Conservation (phyloP, 1,284 basidiomycete species). For the Ceratobasidium theobromae region DNA sequence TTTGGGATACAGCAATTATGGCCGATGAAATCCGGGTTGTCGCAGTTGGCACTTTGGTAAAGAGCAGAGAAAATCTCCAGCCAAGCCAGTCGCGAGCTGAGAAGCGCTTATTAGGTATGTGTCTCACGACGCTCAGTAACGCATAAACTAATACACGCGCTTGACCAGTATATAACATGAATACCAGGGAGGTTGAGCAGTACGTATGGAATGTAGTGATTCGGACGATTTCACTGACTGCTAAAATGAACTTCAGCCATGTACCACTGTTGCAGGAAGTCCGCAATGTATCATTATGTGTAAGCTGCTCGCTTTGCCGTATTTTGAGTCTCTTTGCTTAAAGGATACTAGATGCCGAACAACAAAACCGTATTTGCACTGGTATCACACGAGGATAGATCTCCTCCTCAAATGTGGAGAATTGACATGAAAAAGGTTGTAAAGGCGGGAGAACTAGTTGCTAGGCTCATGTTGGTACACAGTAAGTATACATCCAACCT, state of each 20-base stretch:
- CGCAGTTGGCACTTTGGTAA: conserved; percentile 67
- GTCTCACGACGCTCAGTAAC: not conserved
- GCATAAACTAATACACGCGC: not conserved
- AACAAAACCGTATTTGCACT: conserved; percentile 52
- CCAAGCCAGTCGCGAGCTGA: conserved; percentile 73
- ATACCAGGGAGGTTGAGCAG: conserved; percentile 65
- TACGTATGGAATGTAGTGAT: conserved; percentile 42
- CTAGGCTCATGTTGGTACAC: conserved; percentile 2
- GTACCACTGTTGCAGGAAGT: conserved; percentile 79
- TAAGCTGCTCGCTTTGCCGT: conserved; percentile 48
- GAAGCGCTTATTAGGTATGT: conserved; percentile 71
- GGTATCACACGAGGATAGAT: conserved; percentile 73
- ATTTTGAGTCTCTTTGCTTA: not conserved
- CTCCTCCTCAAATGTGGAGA: conserved; percentile 76
- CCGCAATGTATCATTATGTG: conserved; percentile 66
- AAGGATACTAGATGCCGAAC: not conserved
- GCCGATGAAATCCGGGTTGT: conserved; percentile 60
- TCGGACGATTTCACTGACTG: not conserved
- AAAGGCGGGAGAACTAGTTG: not conserved
- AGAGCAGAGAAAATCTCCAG: conserved; percentile 61
- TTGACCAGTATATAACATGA: conserved; percentile 68
- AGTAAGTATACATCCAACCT: not conserved
- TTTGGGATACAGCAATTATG: conserved; percentile 73
- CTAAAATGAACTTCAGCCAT: conserved; percentile 50
- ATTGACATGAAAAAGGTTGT: conserved; percentile 59